Evolutionary conservation across 208 protist species (phyloP).

Genomic region (Crithidia expoeki): DNA sequence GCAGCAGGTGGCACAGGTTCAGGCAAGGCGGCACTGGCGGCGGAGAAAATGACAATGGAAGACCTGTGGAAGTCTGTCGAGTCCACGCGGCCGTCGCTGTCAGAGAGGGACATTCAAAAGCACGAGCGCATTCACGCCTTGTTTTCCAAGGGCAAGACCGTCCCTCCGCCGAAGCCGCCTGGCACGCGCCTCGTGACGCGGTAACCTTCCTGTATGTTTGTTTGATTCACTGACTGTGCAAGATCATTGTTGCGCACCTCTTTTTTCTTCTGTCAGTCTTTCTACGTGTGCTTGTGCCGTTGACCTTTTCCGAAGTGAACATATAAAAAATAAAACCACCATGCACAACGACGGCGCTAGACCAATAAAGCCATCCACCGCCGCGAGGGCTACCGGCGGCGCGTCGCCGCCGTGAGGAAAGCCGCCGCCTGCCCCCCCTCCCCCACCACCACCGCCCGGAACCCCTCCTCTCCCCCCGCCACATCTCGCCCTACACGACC

Average conservation of each 20-base stretch:
- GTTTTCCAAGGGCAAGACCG: slow-evolving; percentile 57
- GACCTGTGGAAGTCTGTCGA: slow-evolving; percentile 60
- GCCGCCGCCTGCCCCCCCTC: too few species aligned
- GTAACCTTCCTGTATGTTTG: slow-evolving; percentile 7
- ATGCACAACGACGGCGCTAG: too few species aligned
- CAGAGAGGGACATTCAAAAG: slow-evolving; percentile 60
- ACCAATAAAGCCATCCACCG: background rate
- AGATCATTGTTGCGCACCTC: too few species aligned
- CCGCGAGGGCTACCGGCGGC: too few species aligned
- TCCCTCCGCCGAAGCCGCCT: slow-evolving; percentile 29
- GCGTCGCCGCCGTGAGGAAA: too few species aligned
- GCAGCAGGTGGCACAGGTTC: slow-evolving; percentile 2
- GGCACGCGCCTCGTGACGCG: slow-evolving; percentile 59
- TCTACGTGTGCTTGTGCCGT: too few species aligned
- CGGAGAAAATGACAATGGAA: slow-evolving; percentile 45
- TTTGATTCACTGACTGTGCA: too few species aligned
- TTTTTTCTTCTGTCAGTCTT: too few species aligned
- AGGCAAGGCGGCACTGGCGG: slow-evolving; percentile 9
- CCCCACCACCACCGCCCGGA: too few species aligned
- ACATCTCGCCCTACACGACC: too few species aligned
- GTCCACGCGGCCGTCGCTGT: slow-evolving; percentile 65
- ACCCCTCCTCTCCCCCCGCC: too few species aligned
- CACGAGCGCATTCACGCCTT: slow-evolving; percentile 74
- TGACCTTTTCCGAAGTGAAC: too few species aligned
- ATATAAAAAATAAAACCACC: background rate